A percentile compares a stretch with the other conserved stretches of the same genome.
Evolutionary conservation across 495 filamentous ascomycete species (phyloP).

Genomic region (Aspergillus panamensis): DNA sequence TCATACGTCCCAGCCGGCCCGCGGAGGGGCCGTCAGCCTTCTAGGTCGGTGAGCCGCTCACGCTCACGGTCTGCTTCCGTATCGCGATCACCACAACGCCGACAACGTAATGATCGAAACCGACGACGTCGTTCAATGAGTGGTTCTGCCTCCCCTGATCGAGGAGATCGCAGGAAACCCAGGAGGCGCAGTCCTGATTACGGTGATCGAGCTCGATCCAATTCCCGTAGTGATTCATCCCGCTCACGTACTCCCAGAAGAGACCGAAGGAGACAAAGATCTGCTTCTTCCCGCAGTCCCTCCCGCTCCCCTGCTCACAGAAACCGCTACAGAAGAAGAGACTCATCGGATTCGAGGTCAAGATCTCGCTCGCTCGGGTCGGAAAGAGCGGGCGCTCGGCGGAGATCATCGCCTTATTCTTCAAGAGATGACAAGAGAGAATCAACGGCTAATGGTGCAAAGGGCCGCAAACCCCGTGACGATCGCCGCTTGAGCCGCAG

Average conservation of each 20-base stretch:
- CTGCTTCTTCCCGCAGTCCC: conserved; percentile 46
- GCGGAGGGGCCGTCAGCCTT: conserved; percentile 35
- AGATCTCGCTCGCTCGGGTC: conserved; percentile 43
- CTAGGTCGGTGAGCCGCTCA: conserved; percentile 35
- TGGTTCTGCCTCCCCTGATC: conserved; percentile 39
- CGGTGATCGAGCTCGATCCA: conserved; percentile 53
- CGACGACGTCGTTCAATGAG: conserved; percentile 36
- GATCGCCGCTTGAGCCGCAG: conserved; percentile 42
- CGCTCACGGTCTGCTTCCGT: conserved; percentile 35
- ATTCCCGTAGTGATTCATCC: conserved; percentile 47
- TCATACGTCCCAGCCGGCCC: conserved; percentile 52
- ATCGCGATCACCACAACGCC: conserved; percentile 40
- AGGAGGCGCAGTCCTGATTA: conserved; percentile 43
- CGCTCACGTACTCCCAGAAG: conserved; percentile 63
- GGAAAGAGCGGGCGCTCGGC: conserved; percentile 25
- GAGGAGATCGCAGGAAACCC: conserved; percentile 34
- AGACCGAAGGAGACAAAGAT: conserved; percentile 42
- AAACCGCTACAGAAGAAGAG: conserved; percentile 31
- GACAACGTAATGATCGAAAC: conserved; percentile 28
- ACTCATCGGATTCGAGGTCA: conserved; percentile 37
- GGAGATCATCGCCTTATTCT: conserved; percentile 43
- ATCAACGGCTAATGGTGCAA: conserved; percentile 49
- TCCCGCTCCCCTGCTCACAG: conserved; percentile 35
- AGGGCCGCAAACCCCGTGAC: conserved; percentile 38
- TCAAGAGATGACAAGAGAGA: conserved; percentile 39